Evolutionary conservation across 768 basidiomycete genomes (phyloP).

Genomic region (Butyriboletus loyo): DNA sequence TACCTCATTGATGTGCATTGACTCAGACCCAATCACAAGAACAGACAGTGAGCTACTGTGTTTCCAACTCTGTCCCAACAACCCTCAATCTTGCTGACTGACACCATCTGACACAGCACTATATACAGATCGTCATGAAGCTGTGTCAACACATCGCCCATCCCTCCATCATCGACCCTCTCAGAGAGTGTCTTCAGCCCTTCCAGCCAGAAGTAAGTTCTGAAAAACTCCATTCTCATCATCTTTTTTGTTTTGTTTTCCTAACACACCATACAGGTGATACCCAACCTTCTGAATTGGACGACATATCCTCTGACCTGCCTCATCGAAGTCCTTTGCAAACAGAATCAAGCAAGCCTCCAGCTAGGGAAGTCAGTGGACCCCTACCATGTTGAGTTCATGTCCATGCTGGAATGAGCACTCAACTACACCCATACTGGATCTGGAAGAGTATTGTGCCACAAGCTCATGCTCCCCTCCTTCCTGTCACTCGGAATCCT

Average conservation of each 20-base stretch:
- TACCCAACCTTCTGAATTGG: slow-evolving; percentile 5
- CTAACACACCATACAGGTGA: too few species aligned
- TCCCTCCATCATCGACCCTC: not conserved
- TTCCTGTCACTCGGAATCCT: not conserved
- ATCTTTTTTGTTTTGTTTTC: too few species aligned
- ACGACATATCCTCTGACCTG: not conserved
- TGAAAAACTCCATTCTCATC: too few species aligned
- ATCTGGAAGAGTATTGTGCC: not conserved
- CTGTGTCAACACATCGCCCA: not conserved
- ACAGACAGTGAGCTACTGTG: too few species aligned
- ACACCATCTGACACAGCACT: too few species aligned
- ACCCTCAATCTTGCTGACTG: too few species aligned
- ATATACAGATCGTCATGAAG: not conserved
- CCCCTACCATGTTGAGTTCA: slow-evolving; percentile 1
- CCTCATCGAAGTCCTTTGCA: not conserved
- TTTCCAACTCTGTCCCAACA: too few species aligned
- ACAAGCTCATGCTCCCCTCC: not conserved
- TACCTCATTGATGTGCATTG: not conserved
- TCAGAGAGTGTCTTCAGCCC: not conserved
- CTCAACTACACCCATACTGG: slow-evolving; percentile 9
- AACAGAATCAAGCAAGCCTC: not conserved
- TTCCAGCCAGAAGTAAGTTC: not conserved
- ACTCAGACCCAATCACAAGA: too few species aligned
- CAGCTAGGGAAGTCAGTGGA: not conserved
- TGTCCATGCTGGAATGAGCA: slow-evolving; percentile 3